Percentiles rank a stretch among this genome's conserved stretches.
These are phyloP conservation scores for Diplodia intermedia DNA, from an alignment of 2,329 filamentous ascomycete genomes.

Conservation along the genomic window DNA sequence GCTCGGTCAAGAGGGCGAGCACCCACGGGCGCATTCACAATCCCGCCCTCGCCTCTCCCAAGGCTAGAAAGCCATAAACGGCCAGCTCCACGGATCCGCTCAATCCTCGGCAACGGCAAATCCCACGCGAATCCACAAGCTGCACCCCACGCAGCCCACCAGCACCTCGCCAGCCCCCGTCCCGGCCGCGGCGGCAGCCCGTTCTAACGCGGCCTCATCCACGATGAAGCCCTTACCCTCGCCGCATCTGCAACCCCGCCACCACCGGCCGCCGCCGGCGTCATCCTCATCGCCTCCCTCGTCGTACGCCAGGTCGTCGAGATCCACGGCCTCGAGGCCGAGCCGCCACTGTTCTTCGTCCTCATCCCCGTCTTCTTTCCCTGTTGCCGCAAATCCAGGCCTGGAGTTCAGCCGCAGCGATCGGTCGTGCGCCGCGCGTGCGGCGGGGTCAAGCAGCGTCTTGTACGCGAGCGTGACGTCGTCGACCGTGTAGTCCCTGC, in stretches of 20 bases:
- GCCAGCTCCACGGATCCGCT: background rate
- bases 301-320: conserved; percentile 43
- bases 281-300: conserved; percentile 36
- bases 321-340: conserved; percentile 28
- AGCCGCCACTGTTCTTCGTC: conserved; percentile 26
- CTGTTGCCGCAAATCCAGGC: background rate
- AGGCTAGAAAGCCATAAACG: background rate
- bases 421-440: conserved; percentile 58
- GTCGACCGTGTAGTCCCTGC: conserved; percentile 56
- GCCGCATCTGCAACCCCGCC: conserved; percentile 64
- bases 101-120: conserved; percentile 60
- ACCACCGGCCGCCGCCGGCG: conserved; percentile 52
- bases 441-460: conserved; percentile 55
- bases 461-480: conserved; percentile 66
- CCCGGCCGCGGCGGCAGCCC: conserved; percentile 49
- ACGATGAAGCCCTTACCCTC: conserved; percentile 62
- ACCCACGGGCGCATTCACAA: background rate
- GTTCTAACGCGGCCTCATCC: conserved; percentile 61
- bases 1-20: too few species aligned
- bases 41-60: background rate
- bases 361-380: conserved; percentile 15
- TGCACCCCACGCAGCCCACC: conserved; percentile 67
- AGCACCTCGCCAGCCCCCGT: conserved; percentile 58
- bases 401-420: conserved; percentile 12
- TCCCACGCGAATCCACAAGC: conserved; percentile 66